These are phyloP conservation scores for Myrica gale DNA, from an alignment of 306 rosid genomes.

Conservation along the genomic window DNA sequence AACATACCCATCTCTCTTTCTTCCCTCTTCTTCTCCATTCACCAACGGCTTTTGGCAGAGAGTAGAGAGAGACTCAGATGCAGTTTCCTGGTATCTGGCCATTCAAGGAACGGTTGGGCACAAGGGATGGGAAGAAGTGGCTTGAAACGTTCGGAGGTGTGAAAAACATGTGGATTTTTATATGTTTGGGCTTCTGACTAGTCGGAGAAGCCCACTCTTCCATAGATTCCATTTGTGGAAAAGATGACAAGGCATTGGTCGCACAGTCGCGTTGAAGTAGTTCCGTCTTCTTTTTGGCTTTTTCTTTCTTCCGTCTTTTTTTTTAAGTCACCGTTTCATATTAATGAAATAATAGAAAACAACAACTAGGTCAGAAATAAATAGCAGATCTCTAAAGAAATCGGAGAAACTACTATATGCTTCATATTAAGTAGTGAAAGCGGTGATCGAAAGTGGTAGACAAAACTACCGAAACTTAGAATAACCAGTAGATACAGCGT, in stretches of 20 bases:
- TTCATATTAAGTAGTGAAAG: no score
- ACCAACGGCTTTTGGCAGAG: background rate
- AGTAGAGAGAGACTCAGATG: background rate
- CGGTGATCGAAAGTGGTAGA: no score
- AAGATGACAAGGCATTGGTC: slow-evolving; percentile 14
- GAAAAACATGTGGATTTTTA: slow-evolving; percentile 18
- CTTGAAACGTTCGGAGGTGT: slow-evolving; percentile 8
- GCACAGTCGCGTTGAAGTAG: slow-evolving; percentile 2
- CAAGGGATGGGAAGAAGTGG: background rate
- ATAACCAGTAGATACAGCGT: no score
- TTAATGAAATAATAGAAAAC: no score
- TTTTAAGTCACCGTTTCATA: no score
- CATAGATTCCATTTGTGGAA: background rate
- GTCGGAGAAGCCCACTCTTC: slow-evolving; percentile 8
- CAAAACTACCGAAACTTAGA: no score
- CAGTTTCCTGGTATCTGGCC: background rate
- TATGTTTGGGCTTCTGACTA: slow-evolving; percentile 29
- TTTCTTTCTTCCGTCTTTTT: no score
- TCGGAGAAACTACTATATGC: no score
- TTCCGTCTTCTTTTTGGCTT: background rate
- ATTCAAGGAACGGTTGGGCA: background rate
- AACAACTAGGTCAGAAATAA: no score
- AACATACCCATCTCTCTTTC: slow-evolving; percentile 33
- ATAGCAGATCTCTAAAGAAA: no score
- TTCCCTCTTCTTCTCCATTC: slow-evolving; percentile 48